Conservation (phyloP, 202 grass and related monocot species). For the Panicum hallii region DNA sequence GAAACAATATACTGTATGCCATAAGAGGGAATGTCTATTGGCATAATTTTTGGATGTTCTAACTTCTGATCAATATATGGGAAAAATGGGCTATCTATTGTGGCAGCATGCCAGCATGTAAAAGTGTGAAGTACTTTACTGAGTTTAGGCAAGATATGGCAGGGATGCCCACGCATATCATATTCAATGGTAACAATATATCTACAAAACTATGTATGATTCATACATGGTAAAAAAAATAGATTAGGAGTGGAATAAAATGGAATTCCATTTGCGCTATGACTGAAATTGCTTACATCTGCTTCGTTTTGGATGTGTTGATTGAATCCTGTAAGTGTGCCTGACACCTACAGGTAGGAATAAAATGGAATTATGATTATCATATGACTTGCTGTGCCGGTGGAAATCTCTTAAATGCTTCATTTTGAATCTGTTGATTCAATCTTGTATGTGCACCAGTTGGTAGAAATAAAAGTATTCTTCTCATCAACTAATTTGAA, state of each 20-base stretch:
- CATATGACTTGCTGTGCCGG: constrained; percentile 10
- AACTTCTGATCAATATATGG: not conserved
- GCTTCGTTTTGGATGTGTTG: constrained; percentile 20
- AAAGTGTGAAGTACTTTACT: constrained; percentile 9
- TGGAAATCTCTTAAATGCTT: not conserved
- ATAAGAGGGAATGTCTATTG: not conserved
- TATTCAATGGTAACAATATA: not conserved
- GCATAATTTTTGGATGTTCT: not conserved
- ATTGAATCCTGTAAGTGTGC: not conserved
- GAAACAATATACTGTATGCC: not conserved
- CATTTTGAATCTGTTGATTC: constrained; percentile 21
- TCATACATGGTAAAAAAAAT: not conserved
- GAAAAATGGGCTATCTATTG: not conserved
- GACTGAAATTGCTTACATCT: not conserved
- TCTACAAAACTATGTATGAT: not conserved
- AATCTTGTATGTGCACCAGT: not conserved
- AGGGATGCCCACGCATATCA: not conserved
- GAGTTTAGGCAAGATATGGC: constrained; percentile 25
- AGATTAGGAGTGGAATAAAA: constrained; percentile 16
- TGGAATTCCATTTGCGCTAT: not conserved
- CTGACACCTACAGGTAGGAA: not conserved
- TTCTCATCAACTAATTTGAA: not conserved
- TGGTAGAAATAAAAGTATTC: constrained; percentile 17
- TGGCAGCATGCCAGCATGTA: not conserved
- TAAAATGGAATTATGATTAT: not conserved